A percentile compares a stretch with the other conserved stretches of the same genome.
phyloP scores from a whole-genome alignment of 225 moss, liverwort and hornwort species.

The Physcomitrium patens region DNA sequence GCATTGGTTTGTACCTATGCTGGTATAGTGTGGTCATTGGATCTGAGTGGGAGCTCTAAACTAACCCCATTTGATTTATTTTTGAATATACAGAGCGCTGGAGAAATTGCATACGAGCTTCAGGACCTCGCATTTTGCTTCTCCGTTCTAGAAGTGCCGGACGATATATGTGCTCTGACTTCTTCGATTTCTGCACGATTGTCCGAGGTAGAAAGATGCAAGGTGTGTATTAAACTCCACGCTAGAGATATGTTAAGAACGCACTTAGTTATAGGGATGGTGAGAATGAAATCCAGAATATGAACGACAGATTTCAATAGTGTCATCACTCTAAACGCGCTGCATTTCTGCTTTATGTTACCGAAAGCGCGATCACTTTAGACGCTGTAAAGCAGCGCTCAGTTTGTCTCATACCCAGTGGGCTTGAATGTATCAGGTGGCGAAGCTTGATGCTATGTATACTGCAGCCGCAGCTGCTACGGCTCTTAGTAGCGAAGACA shows the following conservation, averaged over 20 bases:
- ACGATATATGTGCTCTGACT: conserved; percentile 69
- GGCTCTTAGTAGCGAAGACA: conserved; percentile 39
- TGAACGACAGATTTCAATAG: not conserved
- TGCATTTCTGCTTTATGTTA: not conserved
- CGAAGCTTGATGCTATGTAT: conserved; percentile 92
- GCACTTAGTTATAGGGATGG: not conserved
- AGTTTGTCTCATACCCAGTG: conserved; percentile 3
- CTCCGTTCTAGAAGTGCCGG: conserved; percentile 62
- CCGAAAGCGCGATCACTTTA: not conserved
- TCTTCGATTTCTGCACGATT: conserved; percentile 66
- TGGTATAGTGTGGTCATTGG: not conserved
- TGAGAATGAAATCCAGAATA: not conserved
- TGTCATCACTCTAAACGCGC: not conserved
- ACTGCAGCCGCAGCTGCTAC: conserved; percentile 66
- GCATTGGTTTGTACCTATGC: not conserved
- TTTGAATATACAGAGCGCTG: conserved; percentile 63
- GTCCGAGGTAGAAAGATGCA: conserved; percentile 76
- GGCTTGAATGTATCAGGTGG: conserved; percentile 51
- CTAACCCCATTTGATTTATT: conserved; percentile 10
- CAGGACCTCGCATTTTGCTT: conserved; percentile 89
- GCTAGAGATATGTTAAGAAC: not conserved
- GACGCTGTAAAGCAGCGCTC: not conserved
- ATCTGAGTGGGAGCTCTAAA: not conserved
- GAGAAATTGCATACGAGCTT: conserved; percentile 80
- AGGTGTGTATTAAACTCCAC: conserved; percentile 49